These are phyloP conservation scores for Exophiala sp. DNA, from an alignment of 2,329 filamentous ascomycete genomes.

Conservation along the genomic window DNA sequence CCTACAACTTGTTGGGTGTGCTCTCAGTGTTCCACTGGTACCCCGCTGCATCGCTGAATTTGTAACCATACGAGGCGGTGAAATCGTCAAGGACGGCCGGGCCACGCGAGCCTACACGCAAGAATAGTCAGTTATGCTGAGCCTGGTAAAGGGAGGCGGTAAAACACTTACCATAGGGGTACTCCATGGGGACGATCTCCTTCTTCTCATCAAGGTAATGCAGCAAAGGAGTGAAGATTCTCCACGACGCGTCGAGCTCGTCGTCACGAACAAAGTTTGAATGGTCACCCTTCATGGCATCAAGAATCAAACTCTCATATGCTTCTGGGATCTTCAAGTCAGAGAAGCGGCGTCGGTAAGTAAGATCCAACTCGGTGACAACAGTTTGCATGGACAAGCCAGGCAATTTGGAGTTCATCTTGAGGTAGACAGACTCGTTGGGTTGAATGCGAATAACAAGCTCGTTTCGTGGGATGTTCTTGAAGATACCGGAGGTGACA, in stretches of 20 bases:
- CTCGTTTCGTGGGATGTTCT: conserved; percentile 98
- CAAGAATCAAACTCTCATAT: conserved; percentile 94
- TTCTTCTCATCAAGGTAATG: conserved; percentile 99
- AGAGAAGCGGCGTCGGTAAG: conserved; percentile 95
- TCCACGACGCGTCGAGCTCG: conserved; percentile 95
- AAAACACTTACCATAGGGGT: conserved; percentile 73
- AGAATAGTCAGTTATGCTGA: not conserved
- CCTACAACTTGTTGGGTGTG: conserved; percentile 27
- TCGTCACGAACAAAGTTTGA: conserved; percentile 98
- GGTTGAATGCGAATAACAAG: conserved; percentile 98
- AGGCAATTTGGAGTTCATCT: conserved; percentile 99
- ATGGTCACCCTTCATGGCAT: conserved; percentile 97
- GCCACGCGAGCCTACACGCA: conserved; percentile 73
- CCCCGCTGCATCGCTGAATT: conserved; percentile 92
- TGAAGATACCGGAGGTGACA: conserved; percentile 98
- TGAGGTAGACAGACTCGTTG: conserved; percentile 99
- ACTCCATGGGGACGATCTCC: conserved; percentile 99
- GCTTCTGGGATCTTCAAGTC: conserved; percentile 99
- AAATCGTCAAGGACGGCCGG: conserved; percentile 97
- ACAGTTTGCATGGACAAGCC: conserved; percentile 99
- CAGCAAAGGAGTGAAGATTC: conserved; percentile 93
- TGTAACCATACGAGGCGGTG: conserved; percentile 96
- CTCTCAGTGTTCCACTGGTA: conserved; percentile 82
- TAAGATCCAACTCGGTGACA: conserved; percentile 94
- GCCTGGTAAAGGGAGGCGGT: not conserved